These are phyloP conservation scores for Tetrastigma voinierianum DNA, from an alignment of 164 flowering plant genomes.

Conservation along the genomic window DNA sequence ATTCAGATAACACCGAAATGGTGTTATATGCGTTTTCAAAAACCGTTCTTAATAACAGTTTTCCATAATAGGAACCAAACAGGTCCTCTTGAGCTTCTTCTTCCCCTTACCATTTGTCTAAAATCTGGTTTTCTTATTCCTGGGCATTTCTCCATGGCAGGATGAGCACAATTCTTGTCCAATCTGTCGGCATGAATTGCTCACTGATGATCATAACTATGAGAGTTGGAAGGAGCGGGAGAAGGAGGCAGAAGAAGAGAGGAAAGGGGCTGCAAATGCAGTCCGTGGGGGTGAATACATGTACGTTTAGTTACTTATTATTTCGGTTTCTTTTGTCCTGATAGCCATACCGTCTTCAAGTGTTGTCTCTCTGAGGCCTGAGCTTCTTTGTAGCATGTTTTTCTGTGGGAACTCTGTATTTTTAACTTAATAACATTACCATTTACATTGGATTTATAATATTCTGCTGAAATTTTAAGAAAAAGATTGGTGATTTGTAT, in stretches of 20 bases:
- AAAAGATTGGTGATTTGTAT: too few species aligned
- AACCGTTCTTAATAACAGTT: too few species aligned
- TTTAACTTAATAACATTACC: neutral
- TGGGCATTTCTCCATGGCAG: conserved; percentile 33
- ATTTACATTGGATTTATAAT: too few species aligned
- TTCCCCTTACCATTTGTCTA: neutral
- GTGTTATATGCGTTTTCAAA: too few species aligned
- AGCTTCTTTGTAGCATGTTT: neutral
- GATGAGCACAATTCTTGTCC: conserved; percentile 97
- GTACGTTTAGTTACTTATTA: conserved; percentile 55
- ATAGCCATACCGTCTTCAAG: neutral
- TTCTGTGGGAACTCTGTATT: neutral
- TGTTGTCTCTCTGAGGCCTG: neutral
- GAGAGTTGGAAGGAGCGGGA: conserved; percentile 93
- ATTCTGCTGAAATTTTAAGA: too few species aligned
- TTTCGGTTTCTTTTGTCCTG: neutral
- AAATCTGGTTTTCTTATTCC: too few species aligned
- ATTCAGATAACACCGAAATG: too few species aligned
- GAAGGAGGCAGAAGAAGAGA: conserved; percentile 85
- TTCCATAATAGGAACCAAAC: too few species aligned
- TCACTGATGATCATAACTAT: conserved; percentile 86
- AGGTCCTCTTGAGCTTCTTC: neutral
- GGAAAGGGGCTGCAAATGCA: conserved; percentile 96
- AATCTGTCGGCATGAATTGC: conserved; percentile 80
- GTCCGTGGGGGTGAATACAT: conserved; percentile 95